Conservation (phyloP, 768 basidiomycete species). For the Clavaria fumosa region DNA sequence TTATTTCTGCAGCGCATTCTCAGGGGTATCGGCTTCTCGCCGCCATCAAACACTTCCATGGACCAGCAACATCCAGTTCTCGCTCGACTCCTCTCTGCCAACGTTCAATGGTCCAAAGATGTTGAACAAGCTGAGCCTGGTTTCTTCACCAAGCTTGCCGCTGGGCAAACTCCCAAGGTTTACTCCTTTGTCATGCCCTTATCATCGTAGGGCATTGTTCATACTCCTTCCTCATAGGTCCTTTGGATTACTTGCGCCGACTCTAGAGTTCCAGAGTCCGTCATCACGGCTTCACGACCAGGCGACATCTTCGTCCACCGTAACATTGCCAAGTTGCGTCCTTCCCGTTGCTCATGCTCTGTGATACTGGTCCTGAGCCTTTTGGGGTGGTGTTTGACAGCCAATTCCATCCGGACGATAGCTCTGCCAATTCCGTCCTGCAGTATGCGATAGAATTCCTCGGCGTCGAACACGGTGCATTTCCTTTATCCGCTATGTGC, state of each 20-base stretch:
- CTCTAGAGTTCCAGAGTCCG: constrained; percentile 21
- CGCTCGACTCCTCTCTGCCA: not conserved
- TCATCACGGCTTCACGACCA: constrained; percentile 35
- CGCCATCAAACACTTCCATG: not conserved
- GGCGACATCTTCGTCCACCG: constrained; percentile 53
- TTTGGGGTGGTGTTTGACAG: constrained; percentile 15
- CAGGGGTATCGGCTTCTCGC: no score
- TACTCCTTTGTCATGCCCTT: not conserved
- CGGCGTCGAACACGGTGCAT: constrained; percentile 44
- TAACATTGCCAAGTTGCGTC: constrained; percentile 51
- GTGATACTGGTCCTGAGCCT: not conserved
- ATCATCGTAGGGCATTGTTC: not conserved
- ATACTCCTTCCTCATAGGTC: not conserved
- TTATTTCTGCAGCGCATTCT: no score
- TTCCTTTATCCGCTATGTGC: constrained; percentile 1
- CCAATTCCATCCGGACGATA: constrained; percentile 46
- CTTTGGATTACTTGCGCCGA: not conserved
- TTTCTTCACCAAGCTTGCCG: not conserved
- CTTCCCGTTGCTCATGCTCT: not conserved
- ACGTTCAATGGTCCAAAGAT: not conserved
- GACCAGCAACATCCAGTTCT: not conserved
- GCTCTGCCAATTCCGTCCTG: constrained; percentile 41
- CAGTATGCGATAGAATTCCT: constrained; percentile 39
- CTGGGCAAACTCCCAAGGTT: not conserved
- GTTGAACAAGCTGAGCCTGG: not conserved